Conservation (phyloP, 768 basidiomycete species). For the Podaxis sp. region DNA sequence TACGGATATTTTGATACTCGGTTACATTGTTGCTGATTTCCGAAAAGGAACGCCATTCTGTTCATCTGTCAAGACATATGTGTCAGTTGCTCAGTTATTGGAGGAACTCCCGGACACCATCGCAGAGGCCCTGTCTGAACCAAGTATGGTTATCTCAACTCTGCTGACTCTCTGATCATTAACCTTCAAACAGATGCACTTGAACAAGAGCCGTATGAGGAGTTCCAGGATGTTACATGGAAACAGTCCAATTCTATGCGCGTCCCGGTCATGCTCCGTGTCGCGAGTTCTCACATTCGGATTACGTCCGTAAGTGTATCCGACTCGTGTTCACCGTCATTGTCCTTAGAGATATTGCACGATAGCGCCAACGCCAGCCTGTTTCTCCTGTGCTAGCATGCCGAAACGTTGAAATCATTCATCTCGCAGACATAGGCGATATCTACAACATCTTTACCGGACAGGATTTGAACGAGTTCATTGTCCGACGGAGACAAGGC, state of each 20-base stretch:
- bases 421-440: slow-evolving; percentile 80
- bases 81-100: slow-evolving; percentile 59
- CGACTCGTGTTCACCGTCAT: neutral
- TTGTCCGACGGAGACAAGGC: slow-evolving; percentile 73
- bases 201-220: slow-evolving; percentile 55
- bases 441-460: slow-evolving; percentile 80
- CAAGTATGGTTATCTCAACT: slow-evolving; percentile 42
- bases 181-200: slow-evolving; percentile 43
- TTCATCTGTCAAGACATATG: slow-evolving; percentile 54
- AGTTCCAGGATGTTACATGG: slow-evolving; percentile 64
- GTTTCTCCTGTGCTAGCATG: slow-evolving; percentile 64
- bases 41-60: slow-evolving; percentile 49
- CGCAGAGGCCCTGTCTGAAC: slow-evolving; percentile 46
- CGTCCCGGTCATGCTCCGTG: slow-evolving; percentile 66
- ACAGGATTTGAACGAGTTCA: slow-evolving; percentile 73
- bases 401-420: slow-evolving; percentile 80
- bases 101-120: slow-evolving; percentile 51
- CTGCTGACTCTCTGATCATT: neutral
- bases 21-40: neutral
- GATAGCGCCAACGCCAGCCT: slow-evolving; percentile 62
- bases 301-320: slow-evolving; percentile 63
- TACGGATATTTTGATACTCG: slow-evolving; percentile 15
- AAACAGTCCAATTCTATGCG: slow-evolving; percentile 57
- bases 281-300: slow-evolving; percentile 69
- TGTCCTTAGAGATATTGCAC: neutral